These are phyloP conservation scores for Pugionium cornutum DNA, from an alignment of 345 rosid genomes.

Conservation along the genomic window DNA sequence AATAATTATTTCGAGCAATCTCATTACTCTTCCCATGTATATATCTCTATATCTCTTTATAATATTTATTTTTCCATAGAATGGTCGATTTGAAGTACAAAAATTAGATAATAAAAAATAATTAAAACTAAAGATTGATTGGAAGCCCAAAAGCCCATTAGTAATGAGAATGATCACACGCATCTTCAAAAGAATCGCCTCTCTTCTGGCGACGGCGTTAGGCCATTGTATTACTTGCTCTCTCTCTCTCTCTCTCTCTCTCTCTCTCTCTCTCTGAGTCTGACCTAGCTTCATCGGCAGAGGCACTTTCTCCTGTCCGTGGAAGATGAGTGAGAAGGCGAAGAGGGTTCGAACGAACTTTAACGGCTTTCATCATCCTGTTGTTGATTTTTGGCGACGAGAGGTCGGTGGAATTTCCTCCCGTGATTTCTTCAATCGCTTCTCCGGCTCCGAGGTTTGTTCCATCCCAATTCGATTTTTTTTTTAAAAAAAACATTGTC, in stretches of 20 bases:
- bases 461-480: neutral
- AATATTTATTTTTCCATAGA: too few species aligned
- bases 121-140: too few species aligned
- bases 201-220: too few species aligned
- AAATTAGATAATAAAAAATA: too few species aligned
- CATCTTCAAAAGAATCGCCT: too few species aligned
- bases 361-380: constrained; percentile 46
- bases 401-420: constrained; percentile 75
- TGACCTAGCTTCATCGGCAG: neutral
- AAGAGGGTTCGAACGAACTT: constrained; percentile 40
- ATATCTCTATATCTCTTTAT: too few species aligned
- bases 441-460: constrained; percentile 73
- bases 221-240: too few species aligned
- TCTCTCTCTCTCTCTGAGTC: neutral
- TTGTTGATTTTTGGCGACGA: constrained; percentile 68
- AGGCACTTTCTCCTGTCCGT: neutral
- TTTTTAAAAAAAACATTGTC: neutral
- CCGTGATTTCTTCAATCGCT: constrained; percentile 69
- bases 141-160: too few species aligned
- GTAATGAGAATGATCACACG: too few species aligned
- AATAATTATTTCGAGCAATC: too few species aligned
- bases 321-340: constrained; percentile 35
- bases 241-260: neutral
- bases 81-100: too few species aligned
- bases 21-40: too few species aligned